A percentile compares a stretch with the other conserved stretches of the same genome.
These are phyloP conservation scores for Trebouxia sp. DNA, from an alignment of 139 green algal species.

Conservation along the genomic window DNA sequence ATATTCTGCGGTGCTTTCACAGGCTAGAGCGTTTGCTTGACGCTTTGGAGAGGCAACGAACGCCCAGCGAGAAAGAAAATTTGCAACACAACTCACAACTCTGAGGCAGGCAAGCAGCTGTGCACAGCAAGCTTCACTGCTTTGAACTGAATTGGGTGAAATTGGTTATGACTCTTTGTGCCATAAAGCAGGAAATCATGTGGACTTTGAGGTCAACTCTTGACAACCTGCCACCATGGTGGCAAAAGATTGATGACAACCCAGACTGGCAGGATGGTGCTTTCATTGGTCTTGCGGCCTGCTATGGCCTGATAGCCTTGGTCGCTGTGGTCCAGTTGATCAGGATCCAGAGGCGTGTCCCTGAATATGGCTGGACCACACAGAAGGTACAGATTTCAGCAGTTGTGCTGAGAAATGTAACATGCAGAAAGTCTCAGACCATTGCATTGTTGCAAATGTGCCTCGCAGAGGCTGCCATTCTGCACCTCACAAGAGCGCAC, in stretches of 20 bases:
- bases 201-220: slow-evolving; percentile 9
- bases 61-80: neutral
- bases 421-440: no score
- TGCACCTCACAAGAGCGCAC: no score
- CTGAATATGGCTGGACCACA: slow-evolving; percentile 99
- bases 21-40: slow-evolving; percentile 15
- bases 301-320: slow-evolving; percentile 41
- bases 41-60: neutral
- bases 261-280: slow-evolving; percentile 38
- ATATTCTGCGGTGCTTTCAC: neutral
- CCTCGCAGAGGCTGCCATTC: no score
- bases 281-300: slow-evolving; percentile 34
- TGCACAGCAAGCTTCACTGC: neutral
- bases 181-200: neutral
- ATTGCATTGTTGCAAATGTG: no score
- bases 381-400: slow-evolving; percentile 84
- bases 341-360: slow-evolving; percentile 90
- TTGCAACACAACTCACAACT: no score
- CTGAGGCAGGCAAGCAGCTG: no score
- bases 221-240: slow-evolving; percentile 33
- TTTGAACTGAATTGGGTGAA: no score
- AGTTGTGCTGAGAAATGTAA: no score
- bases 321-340: slow-evolving; percentile 72
- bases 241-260: slow-evolving; percentile 39
- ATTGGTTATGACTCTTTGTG: no score